Evolutionary conservation across 169 alveolate genomes (phyloP).

Genomic region (Plasmodium yoelii): DNA sequence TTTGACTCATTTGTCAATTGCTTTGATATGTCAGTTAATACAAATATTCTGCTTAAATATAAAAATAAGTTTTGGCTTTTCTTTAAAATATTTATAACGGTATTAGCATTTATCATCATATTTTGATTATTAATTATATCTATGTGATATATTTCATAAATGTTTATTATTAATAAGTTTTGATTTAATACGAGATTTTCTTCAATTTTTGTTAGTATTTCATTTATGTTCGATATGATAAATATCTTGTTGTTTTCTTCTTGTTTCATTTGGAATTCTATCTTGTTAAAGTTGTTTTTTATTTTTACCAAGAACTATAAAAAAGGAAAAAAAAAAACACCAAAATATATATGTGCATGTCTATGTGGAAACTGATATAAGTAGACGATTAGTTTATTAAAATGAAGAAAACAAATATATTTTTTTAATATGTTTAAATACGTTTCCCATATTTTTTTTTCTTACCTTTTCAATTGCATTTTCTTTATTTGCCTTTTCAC

Average conservation of each 20-base stretch:
- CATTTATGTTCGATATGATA: slow-evolving; percentile 69
- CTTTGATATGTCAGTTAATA: slow-evolving; percentile 66
- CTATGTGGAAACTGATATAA: neutral
- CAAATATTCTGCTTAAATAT: slow-evolving; percentile 60
- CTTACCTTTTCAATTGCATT: slow-evolving; percentile 73
- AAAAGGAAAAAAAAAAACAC: neutral
- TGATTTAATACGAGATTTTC: slow-evolving; percentile 72
- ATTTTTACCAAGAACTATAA: slow-evolving; percentile 51
- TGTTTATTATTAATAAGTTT: slow-evolving; percentile 53
- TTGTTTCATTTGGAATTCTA: slow-evolving; percentile 71
- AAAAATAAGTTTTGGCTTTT: slow-evolving; percentile 66
- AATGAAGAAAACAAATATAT: too few species aligned
- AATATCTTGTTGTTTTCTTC: slow-evolving; percentile 65
- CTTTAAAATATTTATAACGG: slow-evolving; percentile 43
- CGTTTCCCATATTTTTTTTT: neutral
- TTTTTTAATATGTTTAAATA: too few species aligned
- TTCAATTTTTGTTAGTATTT: slow-evolving; percentile 61
- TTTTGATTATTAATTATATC: slow-evolving; percentile 73
- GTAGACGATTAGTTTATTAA: too few species aligned
- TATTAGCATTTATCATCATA: slow-evolving; percentile 73
- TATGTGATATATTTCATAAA: slow-evolving; percentile 62
- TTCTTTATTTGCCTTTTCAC: slow-evolving; percentile 76
- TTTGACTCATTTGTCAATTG: slow-evolving; percentile 61
- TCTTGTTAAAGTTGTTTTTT: slow-evolving; percentile 68
- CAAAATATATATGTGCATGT: neutral